Percentiles rank a stretch among this genome's conserved stretches.
Evolutionary conservation across 2,329 filamentous ascomycete genomes (phyloP).

Genomic region (Fusarium stilboides): DNA sequence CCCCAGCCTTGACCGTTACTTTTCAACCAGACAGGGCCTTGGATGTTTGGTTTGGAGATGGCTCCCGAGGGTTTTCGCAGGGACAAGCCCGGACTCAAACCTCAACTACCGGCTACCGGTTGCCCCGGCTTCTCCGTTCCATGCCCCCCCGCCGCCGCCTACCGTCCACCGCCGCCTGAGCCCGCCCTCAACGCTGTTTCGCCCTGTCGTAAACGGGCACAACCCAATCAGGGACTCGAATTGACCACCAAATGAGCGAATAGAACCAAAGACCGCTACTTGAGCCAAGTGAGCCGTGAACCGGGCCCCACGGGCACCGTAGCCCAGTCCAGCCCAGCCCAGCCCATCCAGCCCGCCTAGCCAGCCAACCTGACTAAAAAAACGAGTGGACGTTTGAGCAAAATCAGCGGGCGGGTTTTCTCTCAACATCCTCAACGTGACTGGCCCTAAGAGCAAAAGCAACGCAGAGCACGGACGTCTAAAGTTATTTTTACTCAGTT

Average conservation of each 20-base stretch:
- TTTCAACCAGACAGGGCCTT: constrained; percentile 8
- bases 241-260: constrained; percentile 16
- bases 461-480: constrained; percentile 42
- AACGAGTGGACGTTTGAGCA: not conserved
- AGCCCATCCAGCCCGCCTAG: not conserved
- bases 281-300: constrained; percentile 29
- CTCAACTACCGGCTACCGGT: constrained; percentile 45
- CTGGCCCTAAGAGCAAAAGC: constrained; percentile 6
- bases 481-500: constrained; percentile 54
- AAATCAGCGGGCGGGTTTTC: constrained; percentile 3
- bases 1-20: constrained; percentile 19
- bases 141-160: constrained; percentile 20
- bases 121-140: constrained; percentile 39
- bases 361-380: constrained; percentile 17
- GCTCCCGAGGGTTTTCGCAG: constrained; percentile 14
- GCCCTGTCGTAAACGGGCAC: constrained; percentile 24
- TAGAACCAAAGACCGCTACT: constrained; percentile 24
- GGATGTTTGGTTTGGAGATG: constrained; percentile 23
- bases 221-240: constrained; percentile 18
- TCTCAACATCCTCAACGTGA: constrained; percentile 21
- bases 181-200: constrained; percentile 29
- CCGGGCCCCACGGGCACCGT: constrained; percentile 21
- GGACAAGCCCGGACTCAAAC: constrained; percentile 24
- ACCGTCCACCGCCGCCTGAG: constrained; percentile 28
- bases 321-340: constrained; percentile 15